phyloP scores from a whole-genome alignment of 2,329 filamentous ascomycete species.

The Ophiognomonia clavigignenti-juglandacearum region DNA sequence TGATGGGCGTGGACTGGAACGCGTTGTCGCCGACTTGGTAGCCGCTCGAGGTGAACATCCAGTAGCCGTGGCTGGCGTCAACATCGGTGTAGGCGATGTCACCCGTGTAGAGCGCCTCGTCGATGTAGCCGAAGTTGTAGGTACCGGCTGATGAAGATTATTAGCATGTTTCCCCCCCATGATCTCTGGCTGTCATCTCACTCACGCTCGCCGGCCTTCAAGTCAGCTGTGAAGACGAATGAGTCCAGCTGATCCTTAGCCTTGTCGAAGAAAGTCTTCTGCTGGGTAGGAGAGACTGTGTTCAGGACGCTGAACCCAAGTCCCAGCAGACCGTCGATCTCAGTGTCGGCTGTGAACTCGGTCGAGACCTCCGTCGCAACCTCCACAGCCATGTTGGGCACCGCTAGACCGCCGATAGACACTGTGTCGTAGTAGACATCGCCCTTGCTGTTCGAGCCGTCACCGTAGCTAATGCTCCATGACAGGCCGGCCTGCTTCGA shows the following conservation, averaged over 20 bases:
- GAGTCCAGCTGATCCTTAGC: slow-evolving; percentile 24
- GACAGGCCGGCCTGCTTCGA: slow-evolving; percentile 29
- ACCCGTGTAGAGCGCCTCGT: slow-evolving; percentile 52
- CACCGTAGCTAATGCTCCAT: slow-evolving; percentile 41
- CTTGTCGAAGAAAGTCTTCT: slow-evolving; percentile 38
- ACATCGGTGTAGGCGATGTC: slow-evolving; percentile 53
- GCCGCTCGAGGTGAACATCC: slow-evolving; percentile 47
- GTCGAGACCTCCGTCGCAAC: slow-evolving; percentile 36
- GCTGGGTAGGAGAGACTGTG: slow-evolving; percentile 35
- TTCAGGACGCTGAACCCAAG: slow-evolving; percentile 41
- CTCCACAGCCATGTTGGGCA: slow-evolving; percentile 38
- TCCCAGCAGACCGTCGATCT: slow-evolving; percentile 41
- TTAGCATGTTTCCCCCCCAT: neutral
- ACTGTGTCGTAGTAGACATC: slow-evolving; percentile 41
- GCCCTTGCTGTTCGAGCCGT: slow-evolving; percentile 36
- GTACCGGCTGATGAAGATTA: slow-evolving; percentile 21
- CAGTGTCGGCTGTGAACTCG: slow-evolving; percentile 33
- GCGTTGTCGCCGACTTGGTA: slow-evolving; percentile 30
- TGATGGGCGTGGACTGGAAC: slow-evolving; percentile 28
- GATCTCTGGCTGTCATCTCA: neutral
- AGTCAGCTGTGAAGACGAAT: slow-evolving; percentile 28
- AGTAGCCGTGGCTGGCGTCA: slow-evolving; percentile 55
- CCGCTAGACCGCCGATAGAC: slow-evolving; percentile 37
- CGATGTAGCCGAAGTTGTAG: slow-evolving; percentile 44
- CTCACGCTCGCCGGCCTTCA: slow-evolving; percentile 29